Percentiles rank a stretch among this genome's conserved stretches.
Evolutionary conservation across 371 early-diverging fungal genomes (phyloP).

Genomic region (Entomophthora muscae): DNA sequence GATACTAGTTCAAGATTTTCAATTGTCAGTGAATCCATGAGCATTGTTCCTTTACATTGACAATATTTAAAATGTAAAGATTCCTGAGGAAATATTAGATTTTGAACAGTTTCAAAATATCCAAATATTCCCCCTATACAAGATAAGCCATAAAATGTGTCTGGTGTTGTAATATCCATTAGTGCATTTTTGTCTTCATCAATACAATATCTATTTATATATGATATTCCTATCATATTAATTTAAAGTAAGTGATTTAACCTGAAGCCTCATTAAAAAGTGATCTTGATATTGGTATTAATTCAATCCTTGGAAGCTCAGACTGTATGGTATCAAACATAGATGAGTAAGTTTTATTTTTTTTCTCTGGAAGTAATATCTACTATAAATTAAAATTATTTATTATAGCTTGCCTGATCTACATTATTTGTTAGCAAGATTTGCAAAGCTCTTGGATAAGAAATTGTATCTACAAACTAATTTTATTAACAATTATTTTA

Average conservation of each 20-base stretch:
- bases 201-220: conserved; percentile 24
- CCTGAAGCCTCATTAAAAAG: conserved; percentile 38
- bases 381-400: not conserved
- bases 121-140: conserved; percentile 18
- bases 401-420: not conserved
- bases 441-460: conserved; percentile 3
- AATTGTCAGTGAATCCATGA: conserved; percentile 31
- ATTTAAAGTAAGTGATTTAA: conserved; percentile 6
- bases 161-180: conserved; percentile 21
- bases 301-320: conserved; percentile 19
- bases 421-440: conserved; percentile 1
- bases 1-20: conserved; percentile 42
- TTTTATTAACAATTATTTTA: not conserved
- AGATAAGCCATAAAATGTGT: conserved; percentile 20
- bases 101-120: conserved; percentile 27
- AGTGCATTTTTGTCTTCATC: conserved; percentile 21
- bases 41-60: conserved; percentile 31
- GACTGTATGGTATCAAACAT: conserved; percentile 21
- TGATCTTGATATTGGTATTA: conserved; percentile 28
- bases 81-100: conserved; percentile 25
- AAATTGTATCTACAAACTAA: conserved; percentile 4
- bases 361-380: conserved; percentile 11
- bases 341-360: conserved; percentile 20
- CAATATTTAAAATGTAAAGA: conserved; percentile 42
- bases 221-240: conserved; percentile 26